phyloP scores from a whole-genome alignment of 169 alveolate species.

The Plasmodium sp. region DNA sequence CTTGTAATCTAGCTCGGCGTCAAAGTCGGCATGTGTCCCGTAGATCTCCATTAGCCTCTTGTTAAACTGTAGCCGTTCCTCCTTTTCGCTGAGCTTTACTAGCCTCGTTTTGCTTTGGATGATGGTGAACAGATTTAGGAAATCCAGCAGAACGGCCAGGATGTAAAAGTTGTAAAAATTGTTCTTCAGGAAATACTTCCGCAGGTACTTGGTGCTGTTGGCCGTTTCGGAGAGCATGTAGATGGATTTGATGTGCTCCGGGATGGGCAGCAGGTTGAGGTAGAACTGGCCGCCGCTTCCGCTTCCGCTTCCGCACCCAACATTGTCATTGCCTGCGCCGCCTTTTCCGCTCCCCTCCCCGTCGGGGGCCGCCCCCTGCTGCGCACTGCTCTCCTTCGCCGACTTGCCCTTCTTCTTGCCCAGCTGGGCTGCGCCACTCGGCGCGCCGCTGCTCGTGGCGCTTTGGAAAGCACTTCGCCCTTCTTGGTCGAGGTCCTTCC shows the following conservation, averaged over 20 bases:
- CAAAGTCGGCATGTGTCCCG: conserved; percentile 61
- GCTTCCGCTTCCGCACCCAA: too few species aligned
- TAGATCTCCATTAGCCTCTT: conserved; percentile 66
- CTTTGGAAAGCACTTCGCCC: not conserved
- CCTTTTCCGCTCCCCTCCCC: not conserved
- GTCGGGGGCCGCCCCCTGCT: not conserved
- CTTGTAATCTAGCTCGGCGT: conserved; percentile 53
- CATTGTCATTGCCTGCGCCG: not conserved
- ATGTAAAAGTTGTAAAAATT: conserved; percentile 71
- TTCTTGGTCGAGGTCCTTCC: not conserved
- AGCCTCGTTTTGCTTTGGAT: conserved; percentile 69
- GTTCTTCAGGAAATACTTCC: conserved; percentile 45
- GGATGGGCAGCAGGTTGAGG: conserved; percentile 40
- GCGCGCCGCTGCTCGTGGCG: not conserved
- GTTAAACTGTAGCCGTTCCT: conserved; percentile 56
- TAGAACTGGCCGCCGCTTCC: not conserved
- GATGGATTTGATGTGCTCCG: conserved; percentile 66
- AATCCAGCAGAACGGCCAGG: conserved; percentile 40
- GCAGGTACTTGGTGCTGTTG: conserved; percentile 37
- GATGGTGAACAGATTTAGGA: conserved; percentile 51
- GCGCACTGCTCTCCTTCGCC: not conserved
- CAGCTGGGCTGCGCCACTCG: not conserved
- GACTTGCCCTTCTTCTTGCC: not conserved
- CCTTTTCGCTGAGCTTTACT: conserved; percentile 41
- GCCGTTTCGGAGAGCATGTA: conserved; percentile 74